phyloP scores from a whole-genome alignment of 768 basidiomycete genomes.

The Suillus spraguei region DNA sequence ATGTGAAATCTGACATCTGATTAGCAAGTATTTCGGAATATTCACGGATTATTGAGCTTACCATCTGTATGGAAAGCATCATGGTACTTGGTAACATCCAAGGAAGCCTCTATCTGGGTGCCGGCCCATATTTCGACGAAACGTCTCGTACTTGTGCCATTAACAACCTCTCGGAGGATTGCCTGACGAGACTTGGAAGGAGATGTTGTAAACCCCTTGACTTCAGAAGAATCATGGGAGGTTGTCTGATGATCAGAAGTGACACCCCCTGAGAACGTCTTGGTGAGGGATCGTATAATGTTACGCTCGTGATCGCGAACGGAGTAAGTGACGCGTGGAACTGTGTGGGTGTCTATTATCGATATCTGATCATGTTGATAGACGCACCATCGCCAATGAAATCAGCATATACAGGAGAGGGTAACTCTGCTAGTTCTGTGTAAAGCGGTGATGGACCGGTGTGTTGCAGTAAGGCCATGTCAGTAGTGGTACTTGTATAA shows the following conservation, averaged over 20 bases:
- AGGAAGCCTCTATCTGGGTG: conserved; percentile 43
- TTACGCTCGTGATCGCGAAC: conserved; percentile 55
- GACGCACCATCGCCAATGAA: conserved; percentile 29
- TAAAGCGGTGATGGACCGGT: neutral
- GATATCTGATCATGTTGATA: conserved; percentile 36
- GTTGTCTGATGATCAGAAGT: conserved; percentile 12
- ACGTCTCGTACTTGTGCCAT: conserved; percentile 39
- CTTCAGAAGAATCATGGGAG: conserved; percentile 32
- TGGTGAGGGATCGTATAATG: conserved; percentile 45
- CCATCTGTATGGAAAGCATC: conserved; percentile 67
- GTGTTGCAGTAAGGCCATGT: neutral
- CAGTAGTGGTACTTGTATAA: neutral
- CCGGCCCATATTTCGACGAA: conserved; percentile 63
- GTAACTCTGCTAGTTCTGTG: conserved; percentile 2
- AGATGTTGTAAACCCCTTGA: conserved; percentile 46
- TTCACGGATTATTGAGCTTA: conserved; percentile 21
- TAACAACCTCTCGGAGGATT: conserved; percentile 42
- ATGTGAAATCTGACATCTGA: conserved; percentile 47
- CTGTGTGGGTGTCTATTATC: conserved; percentile 23
- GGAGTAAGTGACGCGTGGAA: conserved; percentile 47
- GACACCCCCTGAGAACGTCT: conserved; percentile 30
- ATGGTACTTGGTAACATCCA: conserved; percentile 61
- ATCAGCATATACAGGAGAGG: neutral
- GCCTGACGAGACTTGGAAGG: conserved; percentile 44
- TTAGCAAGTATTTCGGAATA: neutral